Evolutionary conservation across 2,329 filamentous ascomycete genomes (phyloP).

Genomic region (Claviceps sorghi): DNA sequence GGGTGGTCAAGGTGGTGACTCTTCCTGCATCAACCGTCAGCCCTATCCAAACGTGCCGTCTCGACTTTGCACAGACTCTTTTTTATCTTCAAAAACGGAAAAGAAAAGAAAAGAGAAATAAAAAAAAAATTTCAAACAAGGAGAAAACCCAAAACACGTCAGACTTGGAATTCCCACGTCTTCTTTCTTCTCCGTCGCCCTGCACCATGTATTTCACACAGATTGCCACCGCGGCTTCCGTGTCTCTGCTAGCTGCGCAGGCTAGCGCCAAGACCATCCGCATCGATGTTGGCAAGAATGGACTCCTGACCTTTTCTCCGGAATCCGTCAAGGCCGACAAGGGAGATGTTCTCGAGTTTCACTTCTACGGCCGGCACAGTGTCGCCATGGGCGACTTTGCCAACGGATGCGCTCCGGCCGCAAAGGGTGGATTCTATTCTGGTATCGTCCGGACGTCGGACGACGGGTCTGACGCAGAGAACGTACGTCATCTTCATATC

Average conservation of each 20-base stretch:
- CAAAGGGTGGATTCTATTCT: slow-evolving; percentile 7
- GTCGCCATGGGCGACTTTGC: slow-evolving; percentile 31
- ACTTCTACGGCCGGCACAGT: slow-evolving; percentile 33
- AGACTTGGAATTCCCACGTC: not conserved
- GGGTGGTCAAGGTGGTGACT: no score
- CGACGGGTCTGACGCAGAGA: not conserved
- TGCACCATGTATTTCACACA: slow-evolving; percentile 8
- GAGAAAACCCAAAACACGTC: not conserved
- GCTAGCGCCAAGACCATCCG: slow-evolving; percentile 15
- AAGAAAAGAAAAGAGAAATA: no score
- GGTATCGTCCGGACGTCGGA: slow-evolving; percentile 3
- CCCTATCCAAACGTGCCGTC: no score
- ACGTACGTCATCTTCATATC: no score
- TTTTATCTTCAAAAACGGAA: no score
- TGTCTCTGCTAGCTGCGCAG: slow-evolving; percentile 8
- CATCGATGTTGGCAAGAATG: slow-evolving; percentile 29
- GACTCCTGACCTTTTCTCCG: slow-evolving; percentile 23
- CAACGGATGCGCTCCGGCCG: slow-evolving; percentile 29
- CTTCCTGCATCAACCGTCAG: no score
- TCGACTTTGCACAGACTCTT: no score
- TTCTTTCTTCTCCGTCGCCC: no score
- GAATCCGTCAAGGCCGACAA: slow-evolving; percentile 21
- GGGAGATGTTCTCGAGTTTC: slow-evolving; percentile 35
- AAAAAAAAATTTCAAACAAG: no score
- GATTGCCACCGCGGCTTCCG: slow-evolving; percentile 4